Conservation (phyloP, 2,329 filamentous ascomycete genomes). For the Aureobasidium sp. region DNA sequence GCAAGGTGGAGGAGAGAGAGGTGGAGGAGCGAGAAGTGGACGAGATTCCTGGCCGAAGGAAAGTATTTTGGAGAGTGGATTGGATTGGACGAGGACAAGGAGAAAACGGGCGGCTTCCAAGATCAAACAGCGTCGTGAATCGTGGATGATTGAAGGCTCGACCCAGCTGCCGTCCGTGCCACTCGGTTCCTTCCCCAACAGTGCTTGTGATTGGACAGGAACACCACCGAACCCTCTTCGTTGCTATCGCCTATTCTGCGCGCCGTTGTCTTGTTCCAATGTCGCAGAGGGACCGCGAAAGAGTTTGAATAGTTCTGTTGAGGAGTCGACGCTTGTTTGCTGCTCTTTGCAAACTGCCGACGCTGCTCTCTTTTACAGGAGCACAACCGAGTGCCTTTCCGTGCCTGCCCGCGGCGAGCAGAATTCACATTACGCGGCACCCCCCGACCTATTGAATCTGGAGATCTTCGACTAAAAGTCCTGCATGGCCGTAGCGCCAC, state of each 20-base stretch:
- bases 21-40: neutral
- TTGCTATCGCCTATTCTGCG: neutral
- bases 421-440: neutral
- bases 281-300: neutral
- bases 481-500: constrained; percentile 12
- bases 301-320: constrained; percentile 1
- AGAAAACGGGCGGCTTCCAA: constrained; percentile 11
- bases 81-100: no score
- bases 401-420: constrained; percentile 1
- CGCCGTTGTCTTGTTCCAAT: neutral
- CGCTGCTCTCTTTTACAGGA: neutral
- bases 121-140: constrained; percentile 1
- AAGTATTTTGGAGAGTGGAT: neutral
- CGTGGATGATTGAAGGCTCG: constrained; percentile 12
- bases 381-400: neutral
- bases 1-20: neutral
- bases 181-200: no score
- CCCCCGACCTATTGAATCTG: constrained; percentile 5
- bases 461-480: constrained; percentile 7
- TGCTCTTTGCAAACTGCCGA: no score
- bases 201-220: neutral
- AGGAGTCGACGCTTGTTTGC: constrained; percentile 7
- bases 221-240: neutral
- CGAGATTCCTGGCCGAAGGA: constrained; percentile 4
- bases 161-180: no score